Conservation (phyloP, 2,329 filamentous ascomycete genomes). For the Geosmithia morbida region DNA sequence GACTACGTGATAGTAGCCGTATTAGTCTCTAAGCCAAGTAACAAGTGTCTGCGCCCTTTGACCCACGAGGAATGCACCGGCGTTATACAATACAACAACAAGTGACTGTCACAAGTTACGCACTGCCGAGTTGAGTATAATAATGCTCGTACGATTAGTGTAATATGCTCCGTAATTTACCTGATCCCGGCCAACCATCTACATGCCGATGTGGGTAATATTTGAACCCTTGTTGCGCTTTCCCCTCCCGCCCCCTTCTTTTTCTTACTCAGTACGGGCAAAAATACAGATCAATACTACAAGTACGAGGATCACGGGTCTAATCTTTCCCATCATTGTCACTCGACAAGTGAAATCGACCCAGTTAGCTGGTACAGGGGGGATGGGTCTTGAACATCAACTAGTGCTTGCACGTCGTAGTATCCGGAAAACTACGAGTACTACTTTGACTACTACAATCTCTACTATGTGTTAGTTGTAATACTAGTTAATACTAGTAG, state of each 20-base stretch:
- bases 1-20: background rate
- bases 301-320: too few relatives aligned
- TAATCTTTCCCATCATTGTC: background rate
- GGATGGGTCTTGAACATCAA: background rate
- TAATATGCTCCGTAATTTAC: background rate
- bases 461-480: background rate
- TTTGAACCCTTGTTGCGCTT: background rate
- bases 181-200: background rate
- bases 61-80: too few relatives aligned
- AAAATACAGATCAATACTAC: too few relatives aligned
- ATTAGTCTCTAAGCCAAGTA: background rate
- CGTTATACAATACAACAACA: too few relatives aligned
- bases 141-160: background rate
- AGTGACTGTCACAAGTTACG: background rate
- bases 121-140: background rate
- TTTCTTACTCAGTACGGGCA: too few relatives aligned
- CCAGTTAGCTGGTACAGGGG: background rate
- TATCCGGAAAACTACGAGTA: too few relatives aligned
- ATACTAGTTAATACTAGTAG: too few relatives aligned
- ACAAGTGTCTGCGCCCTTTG: background rate
- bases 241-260: background rate
- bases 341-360: background rate
- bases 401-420: background rate
- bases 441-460: too few relatives aligned
- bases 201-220: background rate